Percentiles rank a stretch among this genome's conserved stretches.
Conservation (phyloP, 2,329 filamentous ascomycete genomes). For the Aspergillus chevalieri region DNA sequence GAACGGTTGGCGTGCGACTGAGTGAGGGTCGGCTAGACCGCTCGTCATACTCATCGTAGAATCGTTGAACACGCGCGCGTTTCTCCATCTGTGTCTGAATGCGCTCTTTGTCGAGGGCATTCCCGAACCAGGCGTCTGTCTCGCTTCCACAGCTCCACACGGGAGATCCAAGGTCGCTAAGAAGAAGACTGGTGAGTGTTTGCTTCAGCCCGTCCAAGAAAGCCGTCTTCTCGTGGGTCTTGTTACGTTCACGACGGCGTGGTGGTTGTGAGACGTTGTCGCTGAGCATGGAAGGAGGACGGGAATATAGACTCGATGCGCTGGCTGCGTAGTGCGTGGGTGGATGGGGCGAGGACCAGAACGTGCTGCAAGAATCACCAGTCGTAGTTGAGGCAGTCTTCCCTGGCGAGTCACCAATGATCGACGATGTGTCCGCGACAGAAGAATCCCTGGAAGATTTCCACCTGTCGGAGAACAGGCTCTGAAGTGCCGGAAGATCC, state of each 20-base stretch:
- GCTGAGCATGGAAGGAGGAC: conserved; percentile 38
- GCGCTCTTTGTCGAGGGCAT: conserved; percentile 46
- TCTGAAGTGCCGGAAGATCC: conserved; percentile 44
- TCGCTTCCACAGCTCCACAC: conserved; percentile 87
- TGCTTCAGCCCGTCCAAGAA: conserved; percentile 74
- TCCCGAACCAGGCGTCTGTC: conserved; percentile 78
- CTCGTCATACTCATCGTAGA: conserved; percentile 33
- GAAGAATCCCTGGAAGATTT: conserved; percentile 52
- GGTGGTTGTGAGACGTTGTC: conserved; percentile 28
- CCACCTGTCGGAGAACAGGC: conserved; percentile 63
- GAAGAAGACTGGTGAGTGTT: conserved; percentile 71
- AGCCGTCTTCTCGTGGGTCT: conserved; percentile 62
- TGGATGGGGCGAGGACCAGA: conserved; percentile 82
- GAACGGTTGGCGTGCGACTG: conserved; percentile 13
- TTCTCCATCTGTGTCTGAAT: conserved; percentile 36
- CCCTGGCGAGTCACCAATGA: conserved; percentile 51
- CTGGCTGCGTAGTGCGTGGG: conserved; percentile 58
- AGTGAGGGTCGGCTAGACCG: conserved; percentile 20
- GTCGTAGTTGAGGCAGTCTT: conserved; percentile 65
- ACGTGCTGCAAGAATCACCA: conserved; percentile 70
- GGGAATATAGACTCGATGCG: conserved; percentile 51
- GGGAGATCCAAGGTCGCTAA: conserved; percentile 82
- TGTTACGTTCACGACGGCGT: conserved; percentile 28
- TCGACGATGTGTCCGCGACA: conserved; percentile 52
- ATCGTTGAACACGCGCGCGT: conserved; percentile 32